Conservation (phyloP, 1,139 yeast species). For the Yamadazyma trypodendri region DNA sequence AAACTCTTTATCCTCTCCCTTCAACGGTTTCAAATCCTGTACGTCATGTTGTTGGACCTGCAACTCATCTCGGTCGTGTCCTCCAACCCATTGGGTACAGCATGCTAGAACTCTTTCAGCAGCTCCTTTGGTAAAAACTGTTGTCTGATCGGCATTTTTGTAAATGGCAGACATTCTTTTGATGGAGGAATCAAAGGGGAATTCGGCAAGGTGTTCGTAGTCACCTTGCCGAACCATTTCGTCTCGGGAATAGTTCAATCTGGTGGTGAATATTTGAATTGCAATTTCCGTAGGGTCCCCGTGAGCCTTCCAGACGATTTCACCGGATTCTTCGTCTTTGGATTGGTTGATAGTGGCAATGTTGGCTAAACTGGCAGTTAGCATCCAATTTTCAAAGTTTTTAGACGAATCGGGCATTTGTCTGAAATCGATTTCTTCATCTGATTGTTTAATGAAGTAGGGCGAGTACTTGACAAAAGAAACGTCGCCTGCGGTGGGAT, state of each 20-base stretch:
- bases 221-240: conserved; percentile 32
- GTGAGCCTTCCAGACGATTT: conserved; percentile 61
- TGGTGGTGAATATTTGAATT: conserved; percentile 66
- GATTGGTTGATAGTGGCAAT: conserved; percentile 58
- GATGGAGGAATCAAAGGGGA: conserved; percentile 75
- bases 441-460: conserved; percentile 32
- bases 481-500: conserved; percentile 68
- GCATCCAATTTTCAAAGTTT: conserved; percentile 48
- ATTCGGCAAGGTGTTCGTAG: conserved; percentile 56
- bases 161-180: conserved; percentile 74
- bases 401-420: conserved; percentile 25
- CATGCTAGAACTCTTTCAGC: conserved; percentile 67
- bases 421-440: conserved; percentile 35
- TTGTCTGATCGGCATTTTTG: conserved; percentile 24
- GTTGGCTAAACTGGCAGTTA: conserved; percentile 69
- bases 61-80: conserved; percentile 18
- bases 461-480: conserved; percentile 45
- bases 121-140: conserved; percentile 72
- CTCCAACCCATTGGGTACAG: conserved; percentile 56
- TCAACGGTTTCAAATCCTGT: conserved; percentile 31
- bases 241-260: conserved; percentile 52
- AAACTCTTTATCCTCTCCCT: conserved; percentile 35
- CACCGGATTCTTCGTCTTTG: conserved; percentile 25
- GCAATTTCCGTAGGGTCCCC: conserved; percentile 90
- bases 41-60: conserved; percentile 9